Base-by-base conservation (phyloP, 176 grass and related monocot species). In the Cocos nucifera region DNA sequence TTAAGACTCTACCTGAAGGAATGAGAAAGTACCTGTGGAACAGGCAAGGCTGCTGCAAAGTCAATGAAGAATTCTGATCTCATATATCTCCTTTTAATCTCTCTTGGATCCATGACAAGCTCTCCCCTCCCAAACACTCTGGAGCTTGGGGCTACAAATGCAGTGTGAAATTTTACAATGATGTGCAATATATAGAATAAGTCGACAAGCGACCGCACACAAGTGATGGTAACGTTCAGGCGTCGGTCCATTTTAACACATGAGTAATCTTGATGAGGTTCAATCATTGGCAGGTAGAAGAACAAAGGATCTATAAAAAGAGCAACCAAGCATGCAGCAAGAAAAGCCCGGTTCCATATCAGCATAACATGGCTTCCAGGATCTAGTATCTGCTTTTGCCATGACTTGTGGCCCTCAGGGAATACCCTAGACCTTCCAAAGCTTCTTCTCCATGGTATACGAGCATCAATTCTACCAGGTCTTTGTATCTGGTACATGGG, bases 221-320 rank as follows among this genome's bases (percentile, higher is more conserved):
- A 66, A 10, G 80, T 80, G 28, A 88, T 63, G 12, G 63, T 6
- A 15, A 68, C 20, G 21, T 23, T 62, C 10, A 89, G 54, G 29
- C 50, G 10, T 5, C 5, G 67, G 29, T 88, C 76, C 55, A 64
- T 77, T 61, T 20, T 88, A 64, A 88, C 59, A 49, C 76, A 83
- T 73, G 58, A 59, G 1, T 53, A 22, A 1, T 4, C 1, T 18
- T 60, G 19, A 57, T 19, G 56, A 30, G 52, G 26, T 7, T 82
- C 61, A 28, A 82, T 48, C 0, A 32, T 53, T 14, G 80, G 71
- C 28, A 76, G 15, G 58, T 79, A 87, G 75, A 87, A 82, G 35
- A 79, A 87, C 7, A 83, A 53, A 18, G 75, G 84, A 74, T 79
- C 79, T 25, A 83, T 64, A 29, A 76, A 83, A 5, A 79, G 61